Evolutionary conservation across 2,329 filamentous ascomycete genomes (phyloP).

Genomic region (Chaetomiaceae sp.): DNA sequence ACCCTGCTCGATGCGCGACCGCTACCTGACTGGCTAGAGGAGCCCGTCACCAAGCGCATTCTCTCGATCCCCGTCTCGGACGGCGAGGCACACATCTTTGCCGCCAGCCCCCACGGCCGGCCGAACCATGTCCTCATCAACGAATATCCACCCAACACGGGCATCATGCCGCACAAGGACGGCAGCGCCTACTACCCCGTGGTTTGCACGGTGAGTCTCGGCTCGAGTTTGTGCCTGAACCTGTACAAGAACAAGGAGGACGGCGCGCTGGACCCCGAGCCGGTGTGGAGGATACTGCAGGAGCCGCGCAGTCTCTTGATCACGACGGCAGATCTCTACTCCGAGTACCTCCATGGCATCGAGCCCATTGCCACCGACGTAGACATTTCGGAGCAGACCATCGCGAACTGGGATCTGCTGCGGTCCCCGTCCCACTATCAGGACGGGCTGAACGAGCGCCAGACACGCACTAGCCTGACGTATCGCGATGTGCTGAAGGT

Average conservation of each 20-base stretch:
- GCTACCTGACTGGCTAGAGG: constrained; percentile 69
- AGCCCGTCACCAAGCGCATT: constrained; percentile 62
- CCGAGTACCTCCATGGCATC: constrained; percentile 70
- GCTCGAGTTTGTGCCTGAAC: constrained; percentile 71
- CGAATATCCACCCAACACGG: constrained; percentile 80
- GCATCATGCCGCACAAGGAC: constrained; percentile 98
- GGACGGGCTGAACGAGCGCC: constrained; percentile 52
- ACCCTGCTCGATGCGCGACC: constrained; percentile 64
- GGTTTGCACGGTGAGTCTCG: constrained; percentile 86
- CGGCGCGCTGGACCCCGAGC: constrained; percentile 49
- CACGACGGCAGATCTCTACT: constrained; percentile 65
- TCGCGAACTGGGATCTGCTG: constrained; percentile 70
- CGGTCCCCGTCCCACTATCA: constrained; percentile 42
- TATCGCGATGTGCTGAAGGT: constrained; percentile 84
- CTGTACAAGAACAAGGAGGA: constrained; percentile 62
- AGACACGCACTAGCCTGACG: constrained; percentile 66
- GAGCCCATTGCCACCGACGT: constrained; percentile 61
- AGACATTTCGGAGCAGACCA: constrained; percentile 53
- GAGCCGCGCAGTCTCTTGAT: constrained; percentile 78
- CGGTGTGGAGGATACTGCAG: constrained; percentile 63
- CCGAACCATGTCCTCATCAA: constrained; percentile 95
- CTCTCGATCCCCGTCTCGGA: constrained; percentile 42
- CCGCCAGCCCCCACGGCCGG: constrained; percentile 62
- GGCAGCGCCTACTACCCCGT: constrained; percentile 80
- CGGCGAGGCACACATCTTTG: constrained; percentile 44